Evolutionary conservation across 2,329 filamentous ascomycete species (phyloP), one percentile per base, ranked within the genome.

Genomic region (Claviceps capensis): DNA sequence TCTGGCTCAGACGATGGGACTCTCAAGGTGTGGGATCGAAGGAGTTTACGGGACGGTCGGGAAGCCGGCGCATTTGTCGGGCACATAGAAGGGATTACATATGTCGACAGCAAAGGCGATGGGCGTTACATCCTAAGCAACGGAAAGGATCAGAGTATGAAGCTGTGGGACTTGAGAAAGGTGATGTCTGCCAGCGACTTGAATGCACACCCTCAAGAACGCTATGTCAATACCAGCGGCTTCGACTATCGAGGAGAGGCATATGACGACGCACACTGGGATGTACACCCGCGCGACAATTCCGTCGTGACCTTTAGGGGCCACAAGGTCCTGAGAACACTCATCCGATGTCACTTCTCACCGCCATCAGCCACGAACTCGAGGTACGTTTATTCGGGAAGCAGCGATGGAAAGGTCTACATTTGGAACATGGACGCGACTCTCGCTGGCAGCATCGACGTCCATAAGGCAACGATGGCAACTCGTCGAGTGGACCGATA

Each of bases 351-450:
- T 62, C 91, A 97, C 68, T 98, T 98, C 69, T 93, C 87, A 36
- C 93, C 93, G 0, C 82, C 88, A 0, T 81, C 78, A 11, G 90
- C 87, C 62, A 91, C 88, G 2, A 86, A 96, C 64, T 89, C 86
- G 8, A 78, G 88, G 60, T 97, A 96, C 63, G 89, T 98, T 22
- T 97, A 96, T 69, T 86, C 85, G 19, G 93, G 93, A 22, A 94
- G 87, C 60, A 82, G 88, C 57, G 88, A 96, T 59, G 93, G 93
- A 48, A 86, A 85, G 54, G 86, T 96, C 0, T 91, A 89, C 60
- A 79, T 97, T 43, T 98, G 87, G 77, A 97, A 97, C 63, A 72
- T 97, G 68, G 90, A 98, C 63, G 90, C 88, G 36, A 96, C 89
- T 0, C 63, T 87, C 11, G 88, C 87, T 0, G 81, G 78, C 4